A percentile compares a stretch with the other conserved stretches of the same genome.
Conservation (phyloP, 2,329 filamentous ascomycete genomes). For the Colletotrichum lini region DNA sequence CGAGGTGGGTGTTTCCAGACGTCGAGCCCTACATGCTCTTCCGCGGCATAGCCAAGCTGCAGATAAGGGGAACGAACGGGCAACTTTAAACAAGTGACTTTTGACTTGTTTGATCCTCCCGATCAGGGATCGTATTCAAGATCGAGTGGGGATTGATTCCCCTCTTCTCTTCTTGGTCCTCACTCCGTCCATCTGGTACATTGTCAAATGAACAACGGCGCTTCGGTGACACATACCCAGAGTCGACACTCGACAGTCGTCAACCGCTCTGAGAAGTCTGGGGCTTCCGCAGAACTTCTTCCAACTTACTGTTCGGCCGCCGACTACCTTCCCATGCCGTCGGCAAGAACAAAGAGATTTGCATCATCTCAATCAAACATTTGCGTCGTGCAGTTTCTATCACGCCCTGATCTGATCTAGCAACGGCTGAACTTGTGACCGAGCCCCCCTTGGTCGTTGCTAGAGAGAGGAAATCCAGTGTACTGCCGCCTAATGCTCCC, state of each 20-base stretch:
- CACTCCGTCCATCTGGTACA: slow-evolving; percentile 1
- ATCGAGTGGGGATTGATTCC: slow-evolving; percentile 6
- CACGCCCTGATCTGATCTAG: slow-evolving; percentile 1
- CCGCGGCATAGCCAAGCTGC: background rate
- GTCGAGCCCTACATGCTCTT: background rate
- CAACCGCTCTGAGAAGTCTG: background rate
- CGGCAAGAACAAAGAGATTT: slow-evolving; percentile 12
- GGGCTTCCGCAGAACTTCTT: slow-evolving; percentile 12
- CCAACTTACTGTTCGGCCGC: background rate
- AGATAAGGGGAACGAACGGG: background rate
- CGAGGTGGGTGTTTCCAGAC: background rate
- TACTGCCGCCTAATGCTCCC: slow-evolving; percentile 22
- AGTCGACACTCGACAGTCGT: no score
- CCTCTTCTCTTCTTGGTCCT: background rate
- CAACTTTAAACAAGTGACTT: slow-evolving; percentile 17
- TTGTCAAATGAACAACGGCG: slow-evolving; percentile 29
- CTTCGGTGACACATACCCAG: slow-evolving; percentile 13
- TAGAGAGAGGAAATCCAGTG: slow-evolving; percentile 9
- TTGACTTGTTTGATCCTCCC: slow-evolving; percentile 34
- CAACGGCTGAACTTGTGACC: background rate
- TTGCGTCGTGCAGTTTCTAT: background rate
- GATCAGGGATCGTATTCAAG: slow-evolving; percentile 22
- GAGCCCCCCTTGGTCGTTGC: background rate
- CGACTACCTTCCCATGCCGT: slow-evolving; percentile 16
- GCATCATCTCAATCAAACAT: slow-evolving; percentile 2